phyloP scores from a whole-genome alignment of 208 protist species.

The Zelonia costaricensis region DNA sequence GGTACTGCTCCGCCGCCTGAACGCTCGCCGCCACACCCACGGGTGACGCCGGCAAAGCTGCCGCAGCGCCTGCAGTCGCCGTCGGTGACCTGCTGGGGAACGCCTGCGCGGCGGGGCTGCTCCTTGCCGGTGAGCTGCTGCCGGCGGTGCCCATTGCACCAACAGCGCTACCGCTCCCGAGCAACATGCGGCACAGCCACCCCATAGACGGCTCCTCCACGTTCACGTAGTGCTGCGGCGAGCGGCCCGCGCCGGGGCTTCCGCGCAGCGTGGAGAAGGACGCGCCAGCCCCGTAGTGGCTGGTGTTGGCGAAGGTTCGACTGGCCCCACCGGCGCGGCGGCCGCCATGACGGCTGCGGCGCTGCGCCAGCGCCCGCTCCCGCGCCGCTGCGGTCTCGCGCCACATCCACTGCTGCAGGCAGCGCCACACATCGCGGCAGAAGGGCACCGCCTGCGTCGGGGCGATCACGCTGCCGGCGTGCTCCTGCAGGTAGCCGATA shows the following conservation, averaged over 20 bases:
- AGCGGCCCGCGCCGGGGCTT: too few species aligned
- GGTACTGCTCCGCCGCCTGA: constrained; percentile 2
- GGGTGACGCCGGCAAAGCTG: neutral
- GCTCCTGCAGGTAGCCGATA: constrained; percentile 62
- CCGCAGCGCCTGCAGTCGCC: neutral
- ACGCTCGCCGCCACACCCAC: neutral
- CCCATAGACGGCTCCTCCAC: constrained; percentile 7
- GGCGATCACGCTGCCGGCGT: constrained; percentile 49
- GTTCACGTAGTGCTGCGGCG: neutral
- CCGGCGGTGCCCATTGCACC: neutral
- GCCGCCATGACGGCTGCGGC: neutral
- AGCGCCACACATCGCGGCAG: constrained; percentile 34
- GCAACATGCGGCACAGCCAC: constrained; percentile 21
- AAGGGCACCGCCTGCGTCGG: constrained; percentile 48
- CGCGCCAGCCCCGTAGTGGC: too few species aligned
- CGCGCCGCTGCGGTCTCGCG: constrained; percentile 2
- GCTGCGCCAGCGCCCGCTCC: neutral
- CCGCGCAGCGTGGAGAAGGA: too few species aligned
- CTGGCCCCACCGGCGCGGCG: too few species aligned
- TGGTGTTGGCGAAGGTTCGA: neutral
- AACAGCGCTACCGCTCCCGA: neutral
- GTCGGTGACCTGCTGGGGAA: neutral
- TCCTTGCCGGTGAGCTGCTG: too few species aligned
- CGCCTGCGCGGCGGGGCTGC: too few species aligned
- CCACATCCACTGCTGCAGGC: constrained; percentile 24